These are phyloP conservation scores for Tanacetum coccineum DNA, from an alignment of 129 eudicot species.

Conservation along the genomic window DNA sequence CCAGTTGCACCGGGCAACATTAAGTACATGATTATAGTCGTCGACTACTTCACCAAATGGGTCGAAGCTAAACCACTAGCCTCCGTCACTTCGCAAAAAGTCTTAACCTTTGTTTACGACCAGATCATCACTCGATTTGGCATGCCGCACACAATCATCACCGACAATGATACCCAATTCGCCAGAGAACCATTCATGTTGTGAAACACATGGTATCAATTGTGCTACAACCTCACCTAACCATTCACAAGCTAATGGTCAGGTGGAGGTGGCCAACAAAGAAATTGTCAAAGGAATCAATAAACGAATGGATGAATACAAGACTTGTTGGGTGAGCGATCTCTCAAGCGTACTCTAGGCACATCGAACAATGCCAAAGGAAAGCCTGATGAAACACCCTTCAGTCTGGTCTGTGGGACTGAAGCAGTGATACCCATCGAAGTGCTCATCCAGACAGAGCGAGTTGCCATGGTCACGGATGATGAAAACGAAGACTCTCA, in stretches of 20 bases:
- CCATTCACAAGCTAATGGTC: not conserved
- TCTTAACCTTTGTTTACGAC: too few species aligned
- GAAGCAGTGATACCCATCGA: not conserved
- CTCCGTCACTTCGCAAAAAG: too few species aligned
- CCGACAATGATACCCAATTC: not conserved
- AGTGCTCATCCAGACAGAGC: not conserved
- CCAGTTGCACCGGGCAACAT: too few species aligned
- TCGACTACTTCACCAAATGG: too few species aligned
- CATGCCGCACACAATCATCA: not conserved
- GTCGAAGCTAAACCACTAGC: too few species aligned
- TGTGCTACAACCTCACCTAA: not conserved
- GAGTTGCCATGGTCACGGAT: too few species aligned
- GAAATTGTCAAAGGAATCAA: not conserved
- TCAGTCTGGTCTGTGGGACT: not conserved
- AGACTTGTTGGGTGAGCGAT: not conserved
- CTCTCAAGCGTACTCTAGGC: not conserved
- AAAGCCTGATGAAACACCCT: not conserved
- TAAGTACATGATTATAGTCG: too few species aligned
- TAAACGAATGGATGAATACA: not conserved
- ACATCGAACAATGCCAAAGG: not conserved
- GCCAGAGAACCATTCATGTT: not conserved
- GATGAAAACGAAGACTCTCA: too few species aligned
- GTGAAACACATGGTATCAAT: not conserved
- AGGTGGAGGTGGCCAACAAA: not conserved
- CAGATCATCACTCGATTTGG: not conserved